Evolutionary conservation across 768 basidiomycete species (phyloP).

Genomic region (Termitomyces sp.): DNA sequence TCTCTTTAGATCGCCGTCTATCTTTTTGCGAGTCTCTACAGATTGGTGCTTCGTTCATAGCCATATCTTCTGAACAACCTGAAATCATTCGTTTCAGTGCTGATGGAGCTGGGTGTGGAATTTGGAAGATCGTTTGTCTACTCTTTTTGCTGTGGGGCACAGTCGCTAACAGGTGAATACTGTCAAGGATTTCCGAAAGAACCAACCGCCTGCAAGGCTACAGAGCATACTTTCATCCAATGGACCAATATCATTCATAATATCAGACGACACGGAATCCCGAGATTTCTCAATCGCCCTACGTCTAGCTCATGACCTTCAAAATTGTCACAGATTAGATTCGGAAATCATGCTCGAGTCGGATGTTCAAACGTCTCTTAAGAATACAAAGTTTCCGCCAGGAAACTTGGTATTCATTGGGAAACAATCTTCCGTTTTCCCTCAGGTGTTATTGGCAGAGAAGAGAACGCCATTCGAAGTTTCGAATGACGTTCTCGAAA

Average conservation of each 20-base stretch:
- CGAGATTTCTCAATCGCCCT: conserved; percentile 50
- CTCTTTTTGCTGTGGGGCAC: not conserved
- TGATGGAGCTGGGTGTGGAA: not conserved
- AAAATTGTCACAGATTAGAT: conserved; percentile 68
- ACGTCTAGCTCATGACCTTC: conserved; percentile 64
- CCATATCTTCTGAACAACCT: conserved; percentile 2
- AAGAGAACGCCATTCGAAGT: conserved; percentile 27
- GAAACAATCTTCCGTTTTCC: conserved; percentile 27
- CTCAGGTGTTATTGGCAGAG: conserved; percentile 26
- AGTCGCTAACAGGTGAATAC: conserved; percentile 1
- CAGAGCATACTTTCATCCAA: conserved; percentile 56
- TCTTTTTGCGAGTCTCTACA: conserved; percentile 13
- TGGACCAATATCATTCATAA: conserved; percentile 52
- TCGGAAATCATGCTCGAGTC: conserved; percentile 47
- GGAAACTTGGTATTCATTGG: conserved; percentile 63
- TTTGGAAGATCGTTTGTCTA: conserved; percentile 5
- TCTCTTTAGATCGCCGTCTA: conserved; percentile 21
- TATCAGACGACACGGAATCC: conserved; percentile 29
- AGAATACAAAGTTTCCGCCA: conserved; percentile 18
- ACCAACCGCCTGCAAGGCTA: conserved; percentile 48
- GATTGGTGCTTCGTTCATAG: conserved; percentile 13
- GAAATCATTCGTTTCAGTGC: conserved; percentile 12
- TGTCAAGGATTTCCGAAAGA: not conserved
- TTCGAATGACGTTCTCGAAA: conserved; percentile 18
- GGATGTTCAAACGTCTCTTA: conserved; percentile 25